Conservation (phyloP, 306 rosid genomes). For the Cicer yamashitae region DNA sequence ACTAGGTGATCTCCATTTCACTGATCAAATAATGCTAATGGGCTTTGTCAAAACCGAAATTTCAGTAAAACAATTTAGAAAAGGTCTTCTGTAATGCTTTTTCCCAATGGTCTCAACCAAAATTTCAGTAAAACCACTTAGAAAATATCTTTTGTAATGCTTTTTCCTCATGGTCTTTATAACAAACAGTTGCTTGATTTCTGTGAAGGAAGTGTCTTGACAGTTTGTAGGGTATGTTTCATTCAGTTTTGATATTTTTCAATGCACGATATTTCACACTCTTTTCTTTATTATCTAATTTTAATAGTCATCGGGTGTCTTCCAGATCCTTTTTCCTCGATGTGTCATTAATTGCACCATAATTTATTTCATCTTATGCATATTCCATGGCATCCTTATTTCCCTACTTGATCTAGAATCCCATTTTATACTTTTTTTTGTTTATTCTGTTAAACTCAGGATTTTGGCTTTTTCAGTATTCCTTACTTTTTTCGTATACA, state of each 20-base stretch:
- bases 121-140: too few species aligned
- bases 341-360: background rate
- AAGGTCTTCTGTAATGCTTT: background rate
- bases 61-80: background rate
- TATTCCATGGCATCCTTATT: background rate
- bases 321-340: background rate
- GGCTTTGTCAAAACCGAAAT: background rate
- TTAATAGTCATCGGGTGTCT: background rate
- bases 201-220: background rate
- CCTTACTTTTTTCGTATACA: slow-evolving; percentile 13
- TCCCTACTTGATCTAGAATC: background rate
- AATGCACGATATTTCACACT: background rate
- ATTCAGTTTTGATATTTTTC: background rate
- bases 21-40: background rate
- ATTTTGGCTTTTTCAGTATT: slow-evolving; percentile 3
- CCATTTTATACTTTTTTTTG: background rate
- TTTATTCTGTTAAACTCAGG: background rate
- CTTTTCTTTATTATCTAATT: background rate
- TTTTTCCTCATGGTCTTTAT: background rate
- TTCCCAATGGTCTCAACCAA: background rate
- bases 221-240: background rate
- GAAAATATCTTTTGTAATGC: too few species aligned
- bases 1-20: background rate
- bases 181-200: background rate
- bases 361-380: background rate